Percentiles rank a stretch among this genome's conserved stretches.
These are phyloP conservation scores for Nakazawaea anatomiae DNA, from an alignment of 805 yeast genomes.

Conservation along the genomic window DNA sequence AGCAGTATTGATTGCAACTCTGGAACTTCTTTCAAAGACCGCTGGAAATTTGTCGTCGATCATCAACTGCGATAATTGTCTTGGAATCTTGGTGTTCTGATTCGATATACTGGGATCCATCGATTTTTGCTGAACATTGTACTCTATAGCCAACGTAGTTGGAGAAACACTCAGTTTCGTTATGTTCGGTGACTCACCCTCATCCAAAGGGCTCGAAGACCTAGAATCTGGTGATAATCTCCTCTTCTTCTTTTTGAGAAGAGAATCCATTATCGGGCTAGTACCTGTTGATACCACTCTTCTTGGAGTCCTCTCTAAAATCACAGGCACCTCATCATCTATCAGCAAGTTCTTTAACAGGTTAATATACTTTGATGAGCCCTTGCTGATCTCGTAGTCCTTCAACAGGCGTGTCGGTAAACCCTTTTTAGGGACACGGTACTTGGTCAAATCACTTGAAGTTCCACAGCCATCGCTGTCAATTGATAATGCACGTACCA, in stretches of 20 bases:
- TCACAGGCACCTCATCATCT: conserved; percentile 7
- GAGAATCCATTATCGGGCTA: neutral
- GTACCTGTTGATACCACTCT: neutral
- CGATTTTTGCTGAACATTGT: too few species aligned
- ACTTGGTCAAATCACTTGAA: neutral
- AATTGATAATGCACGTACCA: too few species aligned
- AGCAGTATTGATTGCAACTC: neutral
- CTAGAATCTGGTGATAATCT: neutral
- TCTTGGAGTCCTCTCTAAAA: neutral
- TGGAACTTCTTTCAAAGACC: neutral
- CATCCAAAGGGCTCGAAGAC: too few species aligned
- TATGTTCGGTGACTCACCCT: too few species aligned
- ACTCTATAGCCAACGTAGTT: too few species aligned
- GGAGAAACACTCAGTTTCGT: too few species aligned
- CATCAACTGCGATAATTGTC: conserved; percentile 2
- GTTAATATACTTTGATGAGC: neutral
- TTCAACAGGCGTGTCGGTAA: conserved; percentile 1
- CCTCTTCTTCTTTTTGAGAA: neutral
- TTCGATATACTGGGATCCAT: too few species aligned
- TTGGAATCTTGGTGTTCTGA: neutral
- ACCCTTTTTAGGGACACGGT: neutral
- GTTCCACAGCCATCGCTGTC: neutral
- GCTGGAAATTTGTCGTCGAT: conserved; percentile 4
- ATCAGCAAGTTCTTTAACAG: conserved; percentile 5
- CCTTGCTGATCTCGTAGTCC: neutral